Conservation (phyloP, 768 basidiomycete genomes). For the Leccinum variicolor region DNA sequence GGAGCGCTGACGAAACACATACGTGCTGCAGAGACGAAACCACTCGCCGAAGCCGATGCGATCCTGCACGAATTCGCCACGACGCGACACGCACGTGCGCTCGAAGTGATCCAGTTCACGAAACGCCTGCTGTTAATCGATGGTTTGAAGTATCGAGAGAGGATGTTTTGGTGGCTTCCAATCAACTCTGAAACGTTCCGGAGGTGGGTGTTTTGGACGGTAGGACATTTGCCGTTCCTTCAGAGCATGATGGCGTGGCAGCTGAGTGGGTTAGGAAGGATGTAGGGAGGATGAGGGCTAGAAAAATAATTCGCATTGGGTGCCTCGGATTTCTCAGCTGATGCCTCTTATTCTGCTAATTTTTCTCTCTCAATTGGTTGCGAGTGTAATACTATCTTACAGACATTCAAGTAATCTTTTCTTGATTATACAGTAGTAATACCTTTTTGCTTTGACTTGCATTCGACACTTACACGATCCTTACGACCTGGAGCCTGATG, state of each 20-base stretch:
- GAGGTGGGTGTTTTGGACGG: too few relatives aligned
- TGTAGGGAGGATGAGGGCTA: not conserved
- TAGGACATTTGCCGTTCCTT: conserved; percentile 17
- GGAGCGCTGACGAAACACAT: conserved; percentile 39
- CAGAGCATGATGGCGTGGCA: conserved; percentile 14
- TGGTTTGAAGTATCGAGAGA: conserved; percentile 19
- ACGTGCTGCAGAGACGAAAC: conserved; percentile 4
- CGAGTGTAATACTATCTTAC: not conserved
- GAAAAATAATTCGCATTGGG: not conserved
- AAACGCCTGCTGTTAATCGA: conserved; percentile 32
- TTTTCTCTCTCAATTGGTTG: not conserved
- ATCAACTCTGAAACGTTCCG: conserved; percentile 24
- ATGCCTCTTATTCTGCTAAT: not conserved
- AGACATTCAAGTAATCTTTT: not conserved
- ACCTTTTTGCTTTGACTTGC: too few relatives aligned
- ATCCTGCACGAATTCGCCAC: conserved; percentile 35
- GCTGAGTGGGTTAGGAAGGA: conserved; percentile 20
- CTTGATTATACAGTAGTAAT: not conserved
- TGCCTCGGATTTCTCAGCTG: not conserved
- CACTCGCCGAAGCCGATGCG: conserved; percentile 22
- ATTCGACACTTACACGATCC: too few relatives aligned
- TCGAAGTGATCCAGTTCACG: conserved; percentile 40
- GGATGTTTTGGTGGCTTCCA: conserved; percentile 23
- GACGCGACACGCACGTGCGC: conserved; percentile 36
- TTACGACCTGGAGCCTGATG: too few relatives aligned